Conservation (phyloP, 495 filamentous ascomycete species). For the Daldinia concentrica region DNA sequence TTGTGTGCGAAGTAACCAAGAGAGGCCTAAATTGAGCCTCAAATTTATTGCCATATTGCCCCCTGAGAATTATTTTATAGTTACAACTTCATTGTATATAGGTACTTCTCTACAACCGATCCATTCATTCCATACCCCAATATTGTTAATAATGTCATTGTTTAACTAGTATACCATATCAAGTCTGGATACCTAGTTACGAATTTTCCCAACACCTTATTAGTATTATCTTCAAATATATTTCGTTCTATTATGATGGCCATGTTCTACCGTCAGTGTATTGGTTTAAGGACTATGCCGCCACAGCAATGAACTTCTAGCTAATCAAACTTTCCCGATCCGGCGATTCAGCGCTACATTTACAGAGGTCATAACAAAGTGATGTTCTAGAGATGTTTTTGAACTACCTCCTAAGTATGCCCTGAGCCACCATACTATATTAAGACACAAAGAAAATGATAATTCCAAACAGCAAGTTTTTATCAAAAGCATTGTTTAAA, state of each 20-base stretch:
- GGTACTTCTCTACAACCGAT: not conserved
- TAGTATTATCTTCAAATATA: slow-evolving; percentile 31
- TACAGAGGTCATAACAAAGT: no score
- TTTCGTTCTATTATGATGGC: slow-evolving; percentile 21
- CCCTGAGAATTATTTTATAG: slow-evolving; percentile 30
- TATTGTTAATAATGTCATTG: slow-evolving; percentile 20
- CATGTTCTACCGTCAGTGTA: not conserved
- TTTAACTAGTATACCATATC: slow-evolving; percentile 17
- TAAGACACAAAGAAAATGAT: not conserved
- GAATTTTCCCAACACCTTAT: not conserved
- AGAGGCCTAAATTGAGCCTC: slow-evolving; percentile 21
- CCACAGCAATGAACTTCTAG: not conserved
- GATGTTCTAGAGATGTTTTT: no score
- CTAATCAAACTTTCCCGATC: not conserved
- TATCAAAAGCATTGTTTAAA: not conserved
- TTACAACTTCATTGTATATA: slow-evolving; percentile 7
- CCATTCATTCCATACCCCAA: slow-evolving; percentile 17
- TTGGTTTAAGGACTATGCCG: slow-evolving; percentile 15
- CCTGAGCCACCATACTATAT: not conserved
- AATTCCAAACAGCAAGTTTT: not conserved
- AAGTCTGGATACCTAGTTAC: not conserved
- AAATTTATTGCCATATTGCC: slow-evolving; percentile 15
- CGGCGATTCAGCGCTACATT: no score
- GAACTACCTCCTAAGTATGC: not conserved
- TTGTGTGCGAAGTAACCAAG: slow-evolving; percentile 19